These are phyloP conservation scores for Ceratobasidium sp. DNA, from an alignment of 1,284 basidiomycete genomes.

Conservation along the genomic window DNA sequence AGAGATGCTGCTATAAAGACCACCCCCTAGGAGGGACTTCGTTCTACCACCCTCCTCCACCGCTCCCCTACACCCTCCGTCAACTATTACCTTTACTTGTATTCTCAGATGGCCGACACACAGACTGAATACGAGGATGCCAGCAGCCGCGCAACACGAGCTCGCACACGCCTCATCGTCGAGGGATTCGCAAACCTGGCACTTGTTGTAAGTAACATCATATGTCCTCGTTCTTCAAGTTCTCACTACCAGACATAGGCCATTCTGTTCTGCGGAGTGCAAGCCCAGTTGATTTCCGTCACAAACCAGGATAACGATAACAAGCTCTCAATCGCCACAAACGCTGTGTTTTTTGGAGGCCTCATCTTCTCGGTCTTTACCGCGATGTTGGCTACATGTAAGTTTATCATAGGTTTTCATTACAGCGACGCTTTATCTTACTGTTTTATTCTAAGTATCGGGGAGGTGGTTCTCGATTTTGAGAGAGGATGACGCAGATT, in stretches of 20 bases:
- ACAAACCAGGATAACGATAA: conserved; percentile 5
- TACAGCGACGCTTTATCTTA: not conserved
- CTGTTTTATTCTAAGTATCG: conserved; percentile 1
- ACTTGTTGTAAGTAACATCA: not conserved
- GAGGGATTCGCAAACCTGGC: conserved; percentile 36
- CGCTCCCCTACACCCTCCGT: not conserved
- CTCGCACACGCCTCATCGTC: conserved; percentile 29
- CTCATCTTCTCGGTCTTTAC: conserved; percentile 34
- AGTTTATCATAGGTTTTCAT: not conserved
- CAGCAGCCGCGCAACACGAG: conserved; percentile 26
- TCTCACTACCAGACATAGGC: conserved; percentile 7
- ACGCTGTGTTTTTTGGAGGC: conserved; percentile 34
- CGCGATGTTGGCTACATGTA: conserved; percentile 23
- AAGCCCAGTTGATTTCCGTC: conserved; percentile 37
- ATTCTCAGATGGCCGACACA: not conserved
- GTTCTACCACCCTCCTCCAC: too few species aligned
- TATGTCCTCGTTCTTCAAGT: not conserved
- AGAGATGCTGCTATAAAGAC: too few species aligned
- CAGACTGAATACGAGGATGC: conserved; percentile 1
- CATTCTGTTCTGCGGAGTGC: conserved; percentile 24
- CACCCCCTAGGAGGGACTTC: too few species aligned
- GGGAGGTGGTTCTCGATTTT: conserved; percentile 39
- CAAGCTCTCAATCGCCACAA: conserved; percentile 12
- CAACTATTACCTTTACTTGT: not conserved
- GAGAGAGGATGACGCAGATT: conserved; percentile 34